phyloP scores from a whole-genome alignment of 1,284 basidiomycete genomes.

The Ceratobasidium theobromae region DNA sequence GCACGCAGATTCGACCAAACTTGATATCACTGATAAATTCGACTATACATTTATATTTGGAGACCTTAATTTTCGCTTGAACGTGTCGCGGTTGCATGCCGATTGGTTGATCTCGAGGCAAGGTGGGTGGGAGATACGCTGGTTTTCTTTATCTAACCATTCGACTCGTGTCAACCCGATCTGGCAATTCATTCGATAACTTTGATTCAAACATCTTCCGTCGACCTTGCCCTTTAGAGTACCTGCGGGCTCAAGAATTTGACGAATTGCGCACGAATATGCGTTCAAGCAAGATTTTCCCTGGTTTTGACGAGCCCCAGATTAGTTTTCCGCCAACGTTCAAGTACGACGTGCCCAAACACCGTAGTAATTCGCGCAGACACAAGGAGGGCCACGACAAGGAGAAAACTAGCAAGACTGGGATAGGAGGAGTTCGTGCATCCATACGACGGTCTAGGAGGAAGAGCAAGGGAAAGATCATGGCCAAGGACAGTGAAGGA shows the following conservation, averaged over 20 bases:
- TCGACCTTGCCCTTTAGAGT: slow-evolving; percentile 32
- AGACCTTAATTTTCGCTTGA: slow-evolving; percentile 76
- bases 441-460: slow-evolving; percentile 6
- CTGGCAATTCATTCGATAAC: no score
- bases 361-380: slow-evolving; percentile 17
- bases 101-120: slow-evolving; percentile 48
- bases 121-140: slow-evolving; percentile 33
- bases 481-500: background rate
- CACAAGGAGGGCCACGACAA: background rate
- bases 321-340: slow-evolving; percentile 44
- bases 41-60: slow-evolving; percentile 82
- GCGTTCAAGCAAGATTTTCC: slow-evolving; percentile 39
- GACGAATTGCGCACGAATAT: slow-evolving; percentile 47
- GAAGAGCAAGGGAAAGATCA: slow-evolving; percentile 31
- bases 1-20: slow-evolving; percentile 9
- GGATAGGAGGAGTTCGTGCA: slow-evolving; percentile 6
- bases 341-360: slow-evolving; percentile 45
- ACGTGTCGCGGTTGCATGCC: slow-evolving; percentile 42
- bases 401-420: slow-evolving; percentile 2
- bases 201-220: no score
- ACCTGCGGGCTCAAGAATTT: slow-evolving; percentile 40
- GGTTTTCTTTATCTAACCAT: no score
- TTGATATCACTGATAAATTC: slow-evolving; percentile 76
- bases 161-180: no score
- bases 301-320: slow-evolving; percentile 44